Evolutionary conservation across 2,329 filamentous ascomycete genomes (phyloP).

Genomic region (Chaetothyriales sp.): DNA sequence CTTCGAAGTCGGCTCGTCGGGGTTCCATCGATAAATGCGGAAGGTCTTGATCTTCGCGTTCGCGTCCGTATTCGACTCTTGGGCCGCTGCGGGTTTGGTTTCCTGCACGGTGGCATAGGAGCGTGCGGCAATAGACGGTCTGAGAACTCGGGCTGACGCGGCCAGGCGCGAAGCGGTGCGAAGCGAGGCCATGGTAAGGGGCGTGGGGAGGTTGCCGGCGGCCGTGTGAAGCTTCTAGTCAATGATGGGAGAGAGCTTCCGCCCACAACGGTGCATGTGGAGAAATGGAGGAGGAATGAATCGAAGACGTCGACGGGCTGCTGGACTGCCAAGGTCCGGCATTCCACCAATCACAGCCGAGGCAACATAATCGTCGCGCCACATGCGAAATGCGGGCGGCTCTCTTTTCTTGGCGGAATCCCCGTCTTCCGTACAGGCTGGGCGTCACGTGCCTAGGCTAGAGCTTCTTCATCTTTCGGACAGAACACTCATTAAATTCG

Average conservation of each 20-base stretch:
- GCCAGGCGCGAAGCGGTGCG: constrained; percentile 34
- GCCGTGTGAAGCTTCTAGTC: neutral
- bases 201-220: neutral
- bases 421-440: no score
- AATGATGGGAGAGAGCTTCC: neutral
- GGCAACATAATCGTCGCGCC: neutral
- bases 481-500: no score
- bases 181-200: constrained; percentile 34
- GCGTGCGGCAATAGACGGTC: constrained; percentile 27
- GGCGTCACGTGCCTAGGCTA: no score
- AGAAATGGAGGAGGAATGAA: neutral
- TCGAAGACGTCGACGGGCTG: neutral
- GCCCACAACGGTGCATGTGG: neutral
- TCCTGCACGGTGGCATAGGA: constrained; percentile 36
- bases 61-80: constrained; percentile 45
- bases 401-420: neutral
- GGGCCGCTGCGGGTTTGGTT: constrained; percentile 43
- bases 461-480: no score
- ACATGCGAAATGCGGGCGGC: neutral
- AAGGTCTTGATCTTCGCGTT: constrained; percentile 72
- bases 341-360: neutral
- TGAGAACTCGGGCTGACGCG: constrained; percentile 22
- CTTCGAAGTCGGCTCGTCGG: constrained; percentile 82
- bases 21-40: constrained; percentile 98
- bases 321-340: neutral